A percentile compares a stretch with the other conserved stretches of the same genome.
These are phyloP conservation scores for Eucalyptus caleyi DNA, from an alignment of 345 rosid genomes.

Conservation along the genomic window DNA sequence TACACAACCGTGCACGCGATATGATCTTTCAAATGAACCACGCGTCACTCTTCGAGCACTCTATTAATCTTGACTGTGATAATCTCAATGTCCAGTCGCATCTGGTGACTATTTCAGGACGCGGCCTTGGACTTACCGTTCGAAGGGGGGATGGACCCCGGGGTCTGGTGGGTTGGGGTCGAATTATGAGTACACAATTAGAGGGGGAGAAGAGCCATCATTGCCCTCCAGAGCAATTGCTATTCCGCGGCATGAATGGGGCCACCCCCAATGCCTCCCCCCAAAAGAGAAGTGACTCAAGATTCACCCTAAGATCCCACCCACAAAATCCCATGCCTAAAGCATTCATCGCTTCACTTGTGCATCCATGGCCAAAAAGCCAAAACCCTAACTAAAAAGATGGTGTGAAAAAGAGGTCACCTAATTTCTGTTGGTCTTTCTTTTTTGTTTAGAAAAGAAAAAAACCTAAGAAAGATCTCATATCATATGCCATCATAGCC, in stretches of 20 bases:
- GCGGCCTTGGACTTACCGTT: background rate
- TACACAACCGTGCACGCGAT: background rate
- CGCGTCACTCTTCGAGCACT: background rate
- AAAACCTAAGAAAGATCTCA: background rate
- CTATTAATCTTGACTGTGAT: background rate
- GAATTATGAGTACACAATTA: background rate
- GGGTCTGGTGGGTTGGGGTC: background rate
- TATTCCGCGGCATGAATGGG: background rate
- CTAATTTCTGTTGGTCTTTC: background rate
- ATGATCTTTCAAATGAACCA: background rate
- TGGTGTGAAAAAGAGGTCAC: background rate
- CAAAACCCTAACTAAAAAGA: background rate
- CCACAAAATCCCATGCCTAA: background rate
- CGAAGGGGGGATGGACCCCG: background rate
- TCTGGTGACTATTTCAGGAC: background rate
- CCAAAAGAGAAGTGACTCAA: background rate
- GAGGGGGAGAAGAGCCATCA: background rate
- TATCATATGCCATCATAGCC: background rate
- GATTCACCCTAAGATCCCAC: background rate
- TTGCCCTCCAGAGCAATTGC: background rate
- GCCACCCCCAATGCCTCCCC: background rate
- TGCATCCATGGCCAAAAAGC: background rate
- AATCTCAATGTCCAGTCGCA: background rate
- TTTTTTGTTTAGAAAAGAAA: background rate
- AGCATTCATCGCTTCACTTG: background rate